A percentile compares a stretch with the other conserved stretches of the same genome.
phyloP scores from a whole-genome alignment of 306 rosid genomes.

The Albizia julibrissin region DNA sequence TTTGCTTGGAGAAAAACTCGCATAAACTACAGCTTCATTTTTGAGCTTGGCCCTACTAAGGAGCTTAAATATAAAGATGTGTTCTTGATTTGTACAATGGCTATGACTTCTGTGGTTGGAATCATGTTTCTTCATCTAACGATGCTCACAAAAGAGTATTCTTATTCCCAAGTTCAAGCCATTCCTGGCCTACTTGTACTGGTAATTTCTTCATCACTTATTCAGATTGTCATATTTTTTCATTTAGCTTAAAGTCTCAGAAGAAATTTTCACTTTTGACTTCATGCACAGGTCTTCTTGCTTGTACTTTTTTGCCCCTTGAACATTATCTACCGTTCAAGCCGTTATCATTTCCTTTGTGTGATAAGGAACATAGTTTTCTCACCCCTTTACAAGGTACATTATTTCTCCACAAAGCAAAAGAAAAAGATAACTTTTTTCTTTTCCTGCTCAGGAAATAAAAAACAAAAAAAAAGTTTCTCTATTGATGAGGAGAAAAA shows the following conservation, averaged over 20 bases:
- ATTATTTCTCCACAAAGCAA: neutral
- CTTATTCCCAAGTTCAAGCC: conserved; percentile 69
- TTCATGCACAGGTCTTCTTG: conserved; percentile 57
- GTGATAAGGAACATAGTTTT: conserved; percentile 82
- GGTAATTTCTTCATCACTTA: conserved; percentile 49
- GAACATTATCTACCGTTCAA: conserved; percentile 74
- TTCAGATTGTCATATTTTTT: neutral
- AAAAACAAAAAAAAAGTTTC: neutral
- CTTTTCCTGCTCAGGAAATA: neutral
- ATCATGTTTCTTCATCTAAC: conserved; percentile 77
- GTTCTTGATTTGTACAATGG: conserved; percentile 78
- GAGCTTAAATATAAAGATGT: conserved; percentile 85
- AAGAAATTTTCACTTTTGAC: conserved; percentile 27
- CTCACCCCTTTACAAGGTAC: conserved; percentile 96
- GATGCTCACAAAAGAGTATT: conserved; percentile 72
- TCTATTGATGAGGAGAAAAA: neutral
- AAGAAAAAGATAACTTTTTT: neutral
- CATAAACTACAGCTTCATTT: conserved; percentile 87
- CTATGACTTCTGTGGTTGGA: conserved; percentile 76
- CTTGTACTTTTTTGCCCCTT: conserved; percentile 76
- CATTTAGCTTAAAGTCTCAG: neutral
- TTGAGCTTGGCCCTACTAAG: conserved; percentile 69
- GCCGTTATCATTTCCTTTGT: conserved; percentile 73
- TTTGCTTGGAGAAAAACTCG: conserved; percentile 86
- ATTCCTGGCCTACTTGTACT: conserved; percentile 83